Evolutionary conservation across 1,284 basidiomycete species (phyloP).

Genomic region (Ustilago curta): DNA sequence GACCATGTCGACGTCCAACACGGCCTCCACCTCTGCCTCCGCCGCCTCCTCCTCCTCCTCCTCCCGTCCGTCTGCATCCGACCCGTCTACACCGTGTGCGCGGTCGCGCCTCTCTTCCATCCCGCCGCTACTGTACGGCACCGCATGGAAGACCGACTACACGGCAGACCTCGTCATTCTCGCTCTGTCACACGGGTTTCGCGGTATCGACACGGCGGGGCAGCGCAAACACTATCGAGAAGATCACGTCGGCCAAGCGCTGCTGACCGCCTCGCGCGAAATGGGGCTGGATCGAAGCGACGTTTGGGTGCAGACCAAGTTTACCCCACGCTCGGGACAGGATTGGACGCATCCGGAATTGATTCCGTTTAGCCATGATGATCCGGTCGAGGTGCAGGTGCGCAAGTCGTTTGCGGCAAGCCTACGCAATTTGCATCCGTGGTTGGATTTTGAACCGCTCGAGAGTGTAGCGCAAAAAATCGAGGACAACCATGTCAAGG

Average conservation of each 20-base stretch:
- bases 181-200: conserved; percentile 62
- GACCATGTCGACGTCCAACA: conserved; percentile 24
- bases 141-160: conserved; percentile 63
- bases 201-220: conserved; percentile 64
- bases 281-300: conserved; percentile 44
- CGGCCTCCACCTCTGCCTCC: conserved; percentile 7
- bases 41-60: conserved; percentile 15
- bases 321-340: conserved; percentile 61
- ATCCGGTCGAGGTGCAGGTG: conserved; percentile 54
- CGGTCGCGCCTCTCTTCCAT: conserved; percentile 34
- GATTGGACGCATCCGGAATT: conserved; percentile 46
- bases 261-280: conserved; percentile 41
- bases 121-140: conserved; percentile 64
- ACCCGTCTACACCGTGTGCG: conserved; percentile 4
- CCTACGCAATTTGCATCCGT: conserved; percentile 53
- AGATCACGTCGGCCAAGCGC: conserved; percentile 61
- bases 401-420: conserved; percentile 44
- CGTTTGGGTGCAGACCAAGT: conserved; percentile 67
- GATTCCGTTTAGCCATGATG: conserved; percentile 53
- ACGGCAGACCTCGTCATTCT: conserved; percentile 57
- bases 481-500: conserved; percentile 11
- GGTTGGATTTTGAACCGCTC: conserved; percentile 36
- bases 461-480: conserved; percentile 22
- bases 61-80: background rate
- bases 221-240: conserved; percentile 68